These are phyloP conservation scores for Cornus suecica DNA, from an alignment of 148 eudicot species.

Conservation along the genomic window DNA sequence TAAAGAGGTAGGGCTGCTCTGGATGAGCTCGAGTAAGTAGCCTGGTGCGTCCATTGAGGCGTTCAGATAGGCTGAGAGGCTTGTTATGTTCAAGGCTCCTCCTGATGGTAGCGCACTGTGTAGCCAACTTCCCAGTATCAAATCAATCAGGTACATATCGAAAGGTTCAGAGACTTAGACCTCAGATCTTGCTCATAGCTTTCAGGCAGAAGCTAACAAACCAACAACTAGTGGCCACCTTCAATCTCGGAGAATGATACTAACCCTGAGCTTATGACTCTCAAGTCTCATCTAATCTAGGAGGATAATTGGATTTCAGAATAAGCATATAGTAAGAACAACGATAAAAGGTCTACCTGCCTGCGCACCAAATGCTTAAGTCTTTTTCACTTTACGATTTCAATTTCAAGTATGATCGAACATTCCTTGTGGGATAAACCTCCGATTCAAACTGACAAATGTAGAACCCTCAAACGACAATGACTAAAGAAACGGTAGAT, in stretches of 20 bases:
- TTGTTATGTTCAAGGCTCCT: constrained; percentile 61
- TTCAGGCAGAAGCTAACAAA: background rate
- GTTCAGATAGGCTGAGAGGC: constrained; percentile 63
- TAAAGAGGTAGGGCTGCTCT: constrained; percentile 63
- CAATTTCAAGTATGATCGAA: too few relatives aligned
- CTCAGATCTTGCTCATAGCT: background rate
- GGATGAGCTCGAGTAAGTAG: constrained; percentile 73
- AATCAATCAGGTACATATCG: constrained; percentile 55
- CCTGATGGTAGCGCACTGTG: constrained; percentile 80
- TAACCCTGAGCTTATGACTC: background rate
- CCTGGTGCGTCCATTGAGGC: constrained; percentile 63
- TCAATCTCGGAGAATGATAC: background rate
- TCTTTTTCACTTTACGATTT: too few relatives aligned
- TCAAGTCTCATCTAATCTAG: background rate
- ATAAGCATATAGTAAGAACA: too few relatives aligned
- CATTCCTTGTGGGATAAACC: background rate
- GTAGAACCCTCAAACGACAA: background rate
- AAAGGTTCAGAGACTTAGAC: background rate
- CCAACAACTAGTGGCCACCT: background rate
- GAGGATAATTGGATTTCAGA: too few relatives aligned
- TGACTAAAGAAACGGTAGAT: background rate
- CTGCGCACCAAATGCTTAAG: too few relatives aligned
- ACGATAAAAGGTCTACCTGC: too few relatives aligned
- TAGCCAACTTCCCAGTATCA: constrained; percentile 75
- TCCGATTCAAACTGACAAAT: background rate